Evolutionary conservation across 2,329 filamentous ascomycete genomes (phyloP).

Genomic region (Aspergillus phoenicis): DNA sequence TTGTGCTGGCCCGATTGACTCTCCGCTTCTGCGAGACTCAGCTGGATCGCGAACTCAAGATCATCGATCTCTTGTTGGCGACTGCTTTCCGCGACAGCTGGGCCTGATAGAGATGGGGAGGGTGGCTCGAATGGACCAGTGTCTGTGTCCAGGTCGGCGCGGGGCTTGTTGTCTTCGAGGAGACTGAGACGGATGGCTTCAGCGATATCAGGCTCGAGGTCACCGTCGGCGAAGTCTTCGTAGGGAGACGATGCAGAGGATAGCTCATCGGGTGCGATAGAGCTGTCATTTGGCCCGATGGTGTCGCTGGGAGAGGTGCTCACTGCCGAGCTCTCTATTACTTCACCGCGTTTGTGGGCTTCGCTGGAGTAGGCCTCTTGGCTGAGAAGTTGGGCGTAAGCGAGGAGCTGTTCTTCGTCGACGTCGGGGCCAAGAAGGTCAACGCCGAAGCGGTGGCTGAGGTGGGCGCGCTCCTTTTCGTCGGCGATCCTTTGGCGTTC

Average conservation of each 20-base stretch:
- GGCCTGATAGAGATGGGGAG: constrained; percentile 6
- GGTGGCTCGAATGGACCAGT: constrained; percentile 39
- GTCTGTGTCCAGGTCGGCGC: constrained; percentile 30
- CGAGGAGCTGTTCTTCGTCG: constrained; percentile 64
- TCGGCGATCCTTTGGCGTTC: constrained; percentile 70
- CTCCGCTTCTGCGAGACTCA: constrained; percentile 65
- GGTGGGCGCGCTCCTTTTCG: constrained; percentile 67
- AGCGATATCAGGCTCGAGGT: constrained; percentile 61
- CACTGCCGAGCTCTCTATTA: constrained; percentile 41
- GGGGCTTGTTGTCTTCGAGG: constrained; percentile 38
- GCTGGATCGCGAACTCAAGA: constrained; percentile 62
- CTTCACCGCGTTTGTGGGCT: constrained; percentile 49
- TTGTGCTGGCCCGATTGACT: constrained; percentile 51
- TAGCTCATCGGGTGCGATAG: constrained; percentile 31
- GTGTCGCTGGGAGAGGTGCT: constrained; percentile 44
- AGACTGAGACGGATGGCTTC: constrained; percentile 63
- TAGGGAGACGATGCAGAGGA: constrained; percentile 42
- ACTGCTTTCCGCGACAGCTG: constrained; percentile 37
- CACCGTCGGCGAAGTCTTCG: constrained; percentile 48
- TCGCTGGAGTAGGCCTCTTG: constrained; percentile 60
- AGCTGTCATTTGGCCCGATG: constrained; percentile 35
- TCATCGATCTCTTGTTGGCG: constrained; percentile 56
- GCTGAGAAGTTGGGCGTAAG: constrained; percentile 64
- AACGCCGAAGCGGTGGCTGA: constrained; percentile 81
- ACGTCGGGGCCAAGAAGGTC: constrained; percentile 64